Base-by-base conservation (phyloP, 371 early-diverging fungal species). In the Mortierella sp. region DNA sequence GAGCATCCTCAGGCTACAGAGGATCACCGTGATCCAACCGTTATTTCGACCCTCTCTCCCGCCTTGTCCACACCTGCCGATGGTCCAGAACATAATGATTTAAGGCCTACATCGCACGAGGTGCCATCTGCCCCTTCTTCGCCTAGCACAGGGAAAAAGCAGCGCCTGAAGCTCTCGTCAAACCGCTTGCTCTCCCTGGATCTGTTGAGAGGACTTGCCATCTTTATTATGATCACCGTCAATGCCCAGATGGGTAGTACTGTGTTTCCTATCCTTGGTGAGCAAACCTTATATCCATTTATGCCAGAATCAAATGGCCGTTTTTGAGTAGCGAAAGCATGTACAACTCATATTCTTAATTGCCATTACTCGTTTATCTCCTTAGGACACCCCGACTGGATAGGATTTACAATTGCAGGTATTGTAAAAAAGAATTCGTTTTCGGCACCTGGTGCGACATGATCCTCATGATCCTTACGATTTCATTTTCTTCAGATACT, bases 381-480 rank as follows among this genome's bases (percentile, higher is more conserved):
- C 12, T 43, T 71, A 60, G 63, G 26, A 1, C 86, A 86, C 60
- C 78, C 85, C 0, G 84, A 65, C 4, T 88, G 87, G 86, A 67
- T 84, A 35, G 89, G 89, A 8, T 82, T 86, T 40, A 72, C 86
- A 17, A 66, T 85, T 42, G 88, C 86, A 49, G 88, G 86, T 74
- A 62, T 79, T 82, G 82, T 60, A 45, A 71, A 29, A 53, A 77
- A 5, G 82, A 82, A 28, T 76, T 84, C 1, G 34, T 19, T 34
- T 22, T 31, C 1, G 9, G 12, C 58, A 22, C n/a, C 7, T n/a
- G 3, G n/a, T 47, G n/a, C n/a, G 47, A n/a, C n/a, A n/a, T 8
- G 8, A 1, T 17, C 7, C n/a, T 47, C 10, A 22, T 34, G 58
- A 35, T 10, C n/a, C 19, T n/a, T 12, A 17, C 8, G 51, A 7